A percentile compares a stretch with the other conserved stretches of the same genome.
Evolutionary conservation across 2,329 filamentous ascomycete species (phyloP).

Genomic region (Ceratocystis huliohia): DNA sequence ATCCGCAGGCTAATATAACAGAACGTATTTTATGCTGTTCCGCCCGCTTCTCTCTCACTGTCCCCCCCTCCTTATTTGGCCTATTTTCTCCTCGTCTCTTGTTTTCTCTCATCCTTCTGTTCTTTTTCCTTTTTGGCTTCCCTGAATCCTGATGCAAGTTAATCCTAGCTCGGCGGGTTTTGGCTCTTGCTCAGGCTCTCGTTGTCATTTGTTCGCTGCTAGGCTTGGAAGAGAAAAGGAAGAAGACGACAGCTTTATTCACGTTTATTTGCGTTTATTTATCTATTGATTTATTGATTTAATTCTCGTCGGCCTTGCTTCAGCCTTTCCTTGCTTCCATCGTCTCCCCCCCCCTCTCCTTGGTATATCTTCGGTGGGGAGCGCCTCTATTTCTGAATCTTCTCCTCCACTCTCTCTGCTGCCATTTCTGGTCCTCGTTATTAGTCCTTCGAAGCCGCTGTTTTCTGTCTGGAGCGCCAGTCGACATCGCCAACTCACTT

Average conservation of each 20-base stretch:
- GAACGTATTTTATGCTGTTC: neutral
- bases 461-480: neutral
- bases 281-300: neutral
- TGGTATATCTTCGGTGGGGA: slow-evolving; percentile 1
- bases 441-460: neutral
- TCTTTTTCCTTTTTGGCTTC: slow-evolving; percentile 5
- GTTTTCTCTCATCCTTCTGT: slow-evolving; percentile 8
- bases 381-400: neutral
- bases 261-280: neutral
- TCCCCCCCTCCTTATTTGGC: slow-evolving; percentile 3
- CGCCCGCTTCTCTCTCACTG: neutral
- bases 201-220: neutral
- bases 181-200: neutral
- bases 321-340: slow-evolving; percentile 1
- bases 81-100: slow-evolving; percentile 2
- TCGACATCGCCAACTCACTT: neutral
- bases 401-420: neutral
- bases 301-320: neutral
- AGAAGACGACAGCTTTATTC: neutral
- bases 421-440: neutral
- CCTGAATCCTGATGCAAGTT: neutral
- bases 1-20: no score
- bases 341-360: neutral
- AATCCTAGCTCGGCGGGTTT: slow-evolving; percentile 4
- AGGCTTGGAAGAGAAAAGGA: neutral